These are phyloP conservation scores for Aspergillus sp. DNA, from an alignment of 2,329 filamentous ascomycete species.

Conservation along the genomic window DNA sequence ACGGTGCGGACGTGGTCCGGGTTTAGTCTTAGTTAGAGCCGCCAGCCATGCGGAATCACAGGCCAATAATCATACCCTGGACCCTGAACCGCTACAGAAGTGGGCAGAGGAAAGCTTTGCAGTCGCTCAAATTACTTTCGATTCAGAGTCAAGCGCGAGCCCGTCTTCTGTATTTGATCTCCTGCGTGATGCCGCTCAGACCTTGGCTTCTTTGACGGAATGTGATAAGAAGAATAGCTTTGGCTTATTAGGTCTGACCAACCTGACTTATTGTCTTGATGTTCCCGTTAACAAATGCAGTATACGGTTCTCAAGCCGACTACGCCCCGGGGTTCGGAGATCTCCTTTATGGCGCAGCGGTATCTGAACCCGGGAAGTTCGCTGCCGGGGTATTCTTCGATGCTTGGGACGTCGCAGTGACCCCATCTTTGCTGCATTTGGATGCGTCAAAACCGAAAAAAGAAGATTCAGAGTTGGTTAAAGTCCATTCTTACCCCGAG, in stretches of 20 bases:
- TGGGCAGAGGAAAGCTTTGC: slow-evolving; percentile 72
- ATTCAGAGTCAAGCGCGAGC: slow-evolving; percentile 2
- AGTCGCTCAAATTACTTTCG: slow-evolving; percentile 54
- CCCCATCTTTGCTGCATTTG: slow-evolving; percentile 19
- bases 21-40: slow-evolving; percentile 48
- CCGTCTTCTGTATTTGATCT: slow-evolving; percentile 14
- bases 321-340: slow-evolving; percentile 19
- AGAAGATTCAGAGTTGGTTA: neutral
- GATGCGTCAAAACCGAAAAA: neutral
- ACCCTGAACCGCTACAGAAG: slow-evolving; percentile 60
- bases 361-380: slow-evolving; percentile 1
- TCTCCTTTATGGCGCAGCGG: slow-evolving; percentile 4
- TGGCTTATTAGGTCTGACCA: slow-evolving; percentile 23
- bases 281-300: slow-evolving; percentile 7
- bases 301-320: slow-evolving; percentile 26
- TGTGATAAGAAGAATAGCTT: slow-evolving; percentile 25
- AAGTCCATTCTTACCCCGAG: slow-evolving; percentile 47
- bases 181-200: slow-evolving; percentile 15
- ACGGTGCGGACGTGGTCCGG: slow-evolving; percentile 50
- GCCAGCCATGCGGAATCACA: slow-evolving; percentile 25
- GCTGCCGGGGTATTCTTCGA: slow-evolving; percentile 21
- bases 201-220: slow-evolving; percentile 18
- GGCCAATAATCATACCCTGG: slow-evolving; percentile 39
- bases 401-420: slow-evolving; percentile 11
- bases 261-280: too few species aligned